A percentile compares a stretch with the other conserved stretches of the same genome.
Evolutionary conservation across 768 basidiomycete species (phyloP).

Genomic region (Lactifluus volemus): DNA sequence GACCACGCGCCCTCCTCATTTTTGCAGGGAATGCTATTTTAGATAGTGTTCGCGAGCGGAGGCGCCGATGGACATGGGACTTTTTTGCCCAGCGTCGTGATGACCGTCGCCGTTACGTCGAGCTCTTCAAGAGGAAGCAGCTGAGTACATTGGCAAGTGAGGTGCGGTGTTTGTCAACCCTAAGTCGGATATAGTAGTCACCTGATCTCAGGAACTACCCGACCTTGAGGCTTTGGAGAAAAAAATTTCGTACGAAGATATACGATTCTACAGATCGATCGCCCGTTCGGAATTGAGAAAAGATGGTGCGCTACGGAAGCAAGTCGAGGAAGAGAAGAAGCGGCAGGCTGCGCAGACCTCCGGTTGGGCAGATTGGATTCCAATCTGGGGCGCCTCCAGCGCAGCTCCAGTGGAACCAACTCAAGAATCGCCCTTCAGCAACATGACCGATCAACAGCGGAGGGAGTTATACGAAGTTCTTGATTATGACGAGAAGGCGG

Average conservation of each 20-base stretch:
- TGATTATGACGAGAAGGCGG: conserved; percentile 85
- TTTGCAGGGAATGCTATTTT: conserved; percentile 79
- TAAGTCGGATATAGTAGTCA: conserved; percentile 4
- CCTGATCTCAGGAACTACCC: conserved; percentile 36
- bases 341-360: conserved; percentile 38
- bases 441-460: conserved; percentile 86
- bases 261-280: conserved; percentile 95
- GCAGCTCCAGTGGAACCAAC: conserved; percentile 24
- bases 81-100: conserved; percentile 85
- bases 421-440: conserved; percentile 51
- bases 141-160: conserved; percentile 41
- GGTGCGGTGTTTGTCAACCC: conserved; percentile 33
- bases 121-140: conserved; percentile 71
- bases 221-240: conserved; percentile 60
- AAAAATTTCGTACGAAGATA: conserved; percentile 87
- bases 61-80: conserved; percentile 84
- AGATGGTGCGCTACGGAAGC: conserved; percentile 61
- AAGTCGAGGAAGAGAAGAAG: conserved; percentile 57
- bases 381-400: conserved; percentile 53
- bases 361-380: conserved; percentile 66
- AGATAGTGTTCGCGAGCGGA: conserved; percentile 74
- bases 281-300: conserved; percentile 82
- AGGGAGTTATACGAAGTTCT: conserved; percentile 84
- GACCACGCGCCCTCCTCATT: conserved; percentile 56
- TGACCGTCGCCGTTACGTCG: conserved; percentile 77